phyloP scores from a whole-genome alignment of 148 eudicot genomes.

The Rheum nobile region DNA sequence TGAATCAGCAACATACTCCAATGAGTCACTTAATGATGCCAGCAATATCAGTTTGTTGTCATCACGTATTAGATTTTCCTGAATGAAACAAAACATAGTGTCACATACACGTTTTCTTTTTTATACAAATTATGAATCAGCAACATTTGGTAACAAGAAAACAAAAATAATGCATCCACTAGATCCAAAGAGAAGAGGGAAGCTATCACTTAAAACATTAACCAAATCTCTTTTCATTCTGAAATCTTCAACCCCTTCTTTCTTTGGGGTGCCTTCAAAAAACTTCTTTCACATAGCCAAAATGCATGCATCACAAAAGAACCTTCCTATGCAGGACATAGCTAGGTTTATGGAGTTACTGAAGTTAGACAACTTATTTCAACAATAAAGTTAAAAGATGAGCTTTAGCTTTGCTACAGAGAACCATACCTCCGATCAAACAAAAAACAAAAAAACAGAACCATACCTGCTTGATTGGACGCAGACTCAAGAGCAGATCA shows the following conservation, averaged over 20 bases:
- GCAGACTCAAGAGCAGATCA: conserved; percentile 63
- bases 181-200: conserved; percentile 2
- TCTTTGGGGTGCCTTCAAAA: not conserved
- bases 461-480: conserved; percentile 90
- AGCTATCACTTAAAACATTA: not conserved
- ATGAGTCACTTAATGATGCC: conserved; percentile 93
- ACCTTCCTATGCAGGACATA: not conserved
- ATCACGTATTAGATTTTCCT: conserved; percentile 94
- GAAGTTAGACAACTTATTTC: not conserved
- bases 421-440: no score
- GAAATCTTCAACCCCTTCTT: not conserved
- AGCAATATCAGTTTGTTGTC: conserved; percentile 84
- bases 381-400: not conserved
- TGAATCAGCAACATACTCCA: conserved; percentile 98
- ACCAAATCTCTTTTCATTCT: not conserved
- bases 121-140: not conserved
- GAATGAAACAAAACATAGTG: conserved; percentile 19
- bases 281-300: not conserved
- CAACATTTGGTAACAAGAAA: conserved; percentile 1
- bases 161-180: conserved; percentile 1
- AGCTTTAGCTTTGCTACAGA: not conserved
- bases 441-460: not conserved
- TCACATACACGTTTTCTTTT: not conserved
- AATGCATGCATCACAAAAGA: not conserved
- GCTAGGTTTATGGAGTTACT: not conserved